A percentile compares a stretch with the other conserved stretches of the same genome.
phyloP scores from a whole-genome alignment of 371 early-diverging fungal species.

The Mortierella sp. region DNA sequence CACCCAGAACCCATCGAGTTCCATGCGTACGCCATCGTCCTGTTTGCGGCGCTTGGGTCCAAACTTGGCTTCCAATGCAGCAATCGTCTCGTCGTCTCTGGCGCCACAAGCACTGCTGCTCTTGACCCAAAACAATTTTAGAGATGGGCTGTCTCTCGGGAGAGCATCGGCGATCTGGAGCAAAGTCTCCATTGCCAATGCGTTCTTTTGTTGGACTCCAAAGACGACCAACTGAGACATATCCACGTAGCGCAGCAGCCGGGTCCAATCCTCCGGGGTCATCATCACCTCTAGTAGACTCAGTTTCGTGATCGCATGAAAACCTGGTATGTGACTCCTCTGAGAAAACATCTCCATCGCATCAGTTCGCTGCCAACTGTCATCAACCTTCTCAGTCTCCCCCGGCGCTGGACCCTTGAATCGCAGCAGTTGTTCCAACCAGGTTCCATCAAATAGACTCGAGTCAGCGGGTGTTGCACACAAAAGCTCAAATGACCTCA shows the following conservation, averaged over 20 bases:
- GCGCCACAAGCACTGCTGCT: not conserved
- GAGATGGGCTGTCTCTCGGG: not conserved
- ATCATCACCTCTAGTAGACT: not conserved
- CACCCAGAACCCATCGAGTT: not conserved
- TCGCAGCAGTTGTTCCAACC: not conserved
- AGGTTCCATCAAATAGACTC: not conserved
- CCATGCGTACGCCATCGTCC: not conserved
- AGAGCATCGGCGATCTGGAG: not conserved
- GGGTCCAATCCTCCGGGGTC: not conserved
- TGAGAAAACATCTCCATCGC: not conserved
- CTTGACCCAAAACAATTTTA: not conserved
- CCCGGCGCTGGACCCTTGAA: not conserved
- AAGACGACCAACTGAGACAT: not conserved
- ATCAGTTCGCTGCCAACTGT: no score
- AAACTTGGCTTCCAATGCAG: not conserved
- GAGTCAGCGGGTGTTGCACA: not conserved
- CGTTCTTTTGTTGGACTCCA: not conserved
- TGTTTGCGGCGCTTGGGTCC: not conserved
- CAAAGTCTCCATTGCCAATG: not conserved
- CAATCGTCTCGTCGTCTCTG: not conserved
- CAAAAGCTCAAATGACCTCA: not conserved
- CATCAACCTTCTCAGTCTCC: not conserved
- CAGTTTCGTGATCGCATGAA: not conserved
- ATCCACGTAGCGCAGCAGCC: not conserved
- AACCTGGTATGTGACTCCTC: not conserved